Evolutionary conservation across 75 land plant species (phyloP), one percentile per base, ranked within the genome.

Genomic region (Isoetes taiwanensis): DNA sequence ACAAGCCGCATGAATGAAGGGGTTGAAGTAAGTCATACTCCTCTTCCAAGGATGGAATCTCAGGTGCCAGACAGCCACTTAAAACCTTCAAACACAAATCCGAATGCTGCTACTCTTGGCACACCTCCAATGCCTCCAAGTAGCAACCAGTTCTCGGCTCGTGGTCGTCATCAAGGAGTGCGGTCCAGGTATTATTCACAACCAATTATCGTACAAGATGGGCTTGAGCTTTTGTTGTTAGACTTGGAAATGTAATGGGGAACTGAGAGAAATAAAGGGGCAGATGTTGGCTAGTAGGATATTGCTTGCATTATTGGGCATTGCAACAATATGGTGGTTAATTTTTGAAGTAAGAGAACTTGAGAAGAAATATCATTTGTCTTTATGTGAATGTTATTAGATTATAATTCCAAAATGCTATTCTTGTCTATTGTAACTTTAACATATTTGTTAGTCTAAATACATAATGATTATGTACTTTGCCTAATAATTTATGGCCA

Each of bases 101-200:
- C 69, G 17, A 59, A 66, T 14, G 81, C 75, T 29, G 59, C 57
- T 16, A 61, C 43, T 64, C 68, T 95, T 8, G 95, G 79, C 21
- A 80, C 82, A 16, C 95, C 98, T 24, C 85, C 95, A 21, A 70
- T 84, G 26, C 85, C 96, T 30, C 83, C 98, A 11, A 75, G 73
- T 66, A 55, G 66, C 37, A 86, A 81, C 50, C 95, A 93, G 32
- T 91, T 80, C 60, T 93, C 98, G 20, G 80, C 85, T 38, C 98
- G 86, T 48, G 78, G 75, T 5, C 69, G 87, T 16, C 69, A 71
- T 24, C 75, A 70, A 3, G 85, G 95, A 56, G 98, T 93, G 60
- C 72, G 98, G 1, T 81, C 98, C 37, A 84, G 98, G 98, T 89
- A 65, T 19, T 16, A 6, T 8, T 54, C 23, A 30, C 16, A 2